phyloP scores from a whole-genome alignment of 306 rosid genomes.

The Oemleria cerasiformis region DNA sequence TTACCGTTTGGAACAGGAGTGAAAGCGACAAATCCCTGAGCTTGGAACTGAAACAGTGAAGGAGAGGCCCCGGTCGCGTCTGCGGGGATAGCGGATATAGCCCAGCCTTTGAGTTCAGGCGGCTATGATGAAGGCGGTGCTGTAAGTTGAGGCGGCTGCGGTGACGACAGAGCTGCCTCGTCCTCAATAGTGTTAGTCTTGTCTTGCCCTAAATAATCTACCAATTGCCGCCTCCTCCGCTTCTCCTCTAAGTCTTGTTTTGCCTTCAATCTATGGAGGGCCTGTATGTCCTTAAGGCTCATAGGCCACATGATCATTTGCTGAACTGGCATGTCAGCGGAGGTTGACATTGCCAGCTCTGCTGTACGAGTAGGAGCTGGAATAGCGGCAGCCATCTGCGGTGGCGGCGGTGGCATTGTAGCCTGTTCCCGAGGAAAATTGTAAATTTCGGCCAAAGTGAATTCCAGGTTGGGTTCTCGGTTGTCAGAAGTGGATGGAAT shows the following conservation, averaged over 20 bases:
- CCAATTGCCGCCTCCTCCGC: conserved; percentile 27
- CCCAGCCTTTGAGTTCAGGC: too few relatives aligned
- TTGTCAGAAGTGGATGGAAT: conserved; percentile 7
- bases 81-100: conserved; percentile 25
- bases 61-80: conserved; percentile 19
- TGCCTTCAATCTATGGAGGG: conserved; percentile 28
- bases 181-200: not conserved
- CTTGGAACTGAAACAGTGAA: too few relatives aligned
- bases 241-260: conserved; percentile 23
- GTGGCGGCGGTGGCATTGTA: not conserved
- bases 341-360: conserved; percentile 28
- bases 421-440: too few relatives aligned
- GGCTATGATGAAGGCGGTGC: too few relatives aligned
- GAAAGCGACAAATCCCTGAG: too few relatives aligned
- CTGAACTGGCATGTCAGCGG: conserved; percentile 20
- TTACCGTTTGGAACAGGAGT: too few relatives aligned
- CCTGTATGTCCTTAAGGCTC: conserved; percentile 26
- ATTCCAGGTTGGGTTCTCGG: conserved; percentile 39
- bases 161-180: too few relatives aligned
- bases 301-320: not conserved
- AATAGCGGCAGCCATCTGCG: not conserved
- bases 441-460: conserved; percentile 36
- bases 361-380: conserved; percentile 24
- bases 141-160: too few relatives aligned
- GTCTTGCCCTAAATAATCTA: conserved; percentile 17